Base-by-base conservation (phyloP, 129 eudicot species). In the Lonicera japonica region DNA sequence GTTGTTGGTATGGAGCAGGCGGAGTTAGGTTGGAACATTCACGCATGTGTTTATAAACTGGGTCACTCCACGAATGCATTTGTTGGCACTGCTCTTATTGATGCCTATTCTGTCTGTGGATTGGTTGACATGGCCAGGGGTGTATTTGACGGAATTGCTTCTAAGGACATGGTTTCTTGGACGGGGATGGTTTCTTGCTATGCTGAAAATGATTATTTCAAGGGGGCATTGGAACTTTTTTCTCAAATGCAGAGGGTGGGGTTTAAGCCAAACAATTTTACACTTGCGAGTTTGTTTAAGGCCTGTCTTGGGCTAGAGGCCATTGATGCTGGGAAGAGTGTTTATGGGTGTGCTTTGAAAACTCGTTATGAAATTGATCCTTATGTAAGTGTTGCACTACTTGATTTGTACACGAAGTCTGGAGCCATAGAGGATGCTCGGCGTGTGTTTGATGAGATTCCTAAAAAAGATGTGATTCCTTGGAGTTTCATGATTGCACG, bases 91-190 rank as follows among this genome's bases (percentile, higher is more conserved):
- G 82, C 86, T 16, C 79, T 88, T 53, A 77, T 84, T 74, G 96
- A 88, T 74, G 78, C 84, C 43, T 88, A 81, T 75, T 81, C 86
- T 8, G 75, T 73, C 45, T 76, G 80, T 40, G 88, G 89, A 64
- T 45, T 50, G 65, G 86, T 79, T 17, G 55, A 52, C 48, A 46
- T 9, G 63, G 88, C 96, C 6, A 76, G 75, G 55, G 76, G 71
- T 22, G 88, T 79, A 11, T 88, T 88, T 21, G 68, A 81, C 68
- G 70, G 80, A 25, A 81, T 88, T 70, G 46, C 58, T 22, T 39
- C 23, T 17, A 87, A 78, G 71, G 95, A 87, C 65, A 87, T 87
- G 92, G 85, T 87, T 40, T 81, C 82, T 36, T 87, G 96, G 96
- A 81, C 88, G 7, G 96, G 88, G 23, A 84, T 88, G 96, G 83